These are phyloP conservation scores for Artomyces pyxidatus DNA, from an alignment of 768 basidiomycete species.

Conservation along the genomic window DNA sequence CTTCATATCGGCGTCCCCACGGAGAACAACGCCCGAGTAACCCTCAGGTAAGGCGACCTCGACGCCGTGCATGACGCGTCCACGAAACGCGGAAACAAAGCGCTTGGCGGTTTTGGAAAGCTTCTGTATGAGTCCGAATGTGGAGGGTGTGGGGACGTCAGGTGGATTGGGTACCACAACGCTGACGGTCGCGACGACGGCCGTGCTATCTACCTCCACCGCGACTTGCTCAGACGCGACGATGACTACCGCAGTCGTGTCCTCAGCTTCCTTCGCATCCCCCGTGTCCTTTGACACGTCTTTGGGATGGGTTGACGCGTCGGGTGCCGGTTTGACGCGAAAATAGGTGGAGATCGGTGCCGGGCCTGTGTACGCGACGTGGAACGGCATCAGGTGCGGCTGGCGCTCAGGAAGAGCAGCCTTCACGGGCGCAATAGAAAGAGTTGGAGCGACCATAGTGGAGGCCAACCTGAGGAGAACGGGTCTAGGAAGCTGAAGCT, in stretches of 20 bases:
- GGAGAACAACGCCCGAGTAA: slow-evolving; percentile 60
- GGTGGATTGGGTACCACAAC: too few species aligned
- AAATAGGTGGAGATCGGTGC: slow-evolving; percentile 74
- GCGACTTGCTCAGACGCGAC: background rate
- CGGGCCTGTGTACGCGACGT: slow-evolving; percentile 59
- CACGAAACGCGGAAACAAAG: slow-evolving; percentile 63
- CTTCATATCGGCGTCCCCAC: slow-evolving; percentile 19
- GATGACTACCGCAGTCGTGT: background rate
- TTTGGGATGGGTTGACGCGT: slow-evolving; percentile 7
- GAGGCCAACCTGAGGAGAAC: too few species aligned
- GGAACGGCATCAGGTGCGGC: slow-evolving; percentile 80
- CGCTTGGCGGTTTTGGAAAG: slow-evolving; percentile 22
- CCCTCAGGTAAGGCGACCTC: slow-evolving; percentile 54
- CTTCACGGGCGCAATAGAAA: background rate
- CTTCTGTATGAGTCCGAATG: too few species aligned
- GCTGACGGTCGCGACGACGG: too few species aligned
- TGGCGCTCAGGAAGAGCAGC: background rate
- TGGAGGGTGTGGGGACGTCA: background rate
- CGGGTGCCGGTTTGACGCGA: slow-evolving; percentile 36
- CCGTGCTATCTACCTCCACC: background rate
- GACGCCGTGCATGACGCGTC: slow-evolving; percentile 64
- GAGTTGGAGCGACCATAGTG: background rate
- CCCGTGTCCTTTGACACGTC: background rate
- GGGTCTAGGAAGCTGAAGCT: too few species aligned
- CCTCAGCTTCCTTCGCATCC: background rate